Conservation (phyloP, 768 basidiomycete species). For the Kwoniella botswanensis region DNA sequence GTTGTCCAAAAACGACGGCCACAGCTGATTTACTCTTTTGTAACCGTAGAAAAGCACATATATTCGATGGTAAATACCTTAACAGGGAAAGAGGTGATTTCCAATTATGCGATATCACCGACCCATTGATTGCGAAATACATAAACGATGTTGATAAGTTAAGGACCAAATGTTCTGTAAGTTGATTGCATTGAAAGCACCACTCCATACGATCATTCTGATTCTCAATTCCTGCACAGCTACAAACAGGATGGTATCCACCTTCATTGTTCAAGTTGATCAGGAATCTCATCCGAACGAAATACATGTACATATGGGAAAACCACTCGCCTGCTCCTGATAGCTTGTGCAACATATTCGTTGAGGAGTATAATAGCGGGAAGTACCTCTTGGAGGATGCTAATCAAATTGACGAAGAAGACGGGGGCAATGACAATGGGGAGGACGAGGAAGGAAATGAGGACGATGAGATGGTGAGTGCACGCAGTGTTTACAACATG, state of each 20-base stretch:
- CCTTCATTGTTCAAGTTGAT: slow-evolving; percentile 77
- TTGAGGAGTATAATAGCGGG: slow-evolving; percentile 36
- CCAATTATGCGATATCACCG: slow-evolving; percentile 89
- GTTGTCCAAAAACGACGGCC: too few species aligned
- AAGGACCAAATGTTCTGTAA: slow-evolving; percentile 74
- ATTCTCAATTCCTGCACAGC: neutral
- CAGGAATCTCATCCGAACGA: slow-evolving; percentile 80
- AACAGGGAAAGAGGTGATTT: slow-evolving; percentile 88
- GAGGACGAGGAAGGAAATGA: slow-evolving; percentile 10
- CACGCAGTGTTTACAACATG: neutral
- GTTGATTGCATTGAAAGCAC: slow-evolving; percentile 47
- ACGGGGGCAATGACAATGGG: slow-evolving; percentile 1
- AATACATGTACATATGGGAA: slow-evolving; percentile 71
- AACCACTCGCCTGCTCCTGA: slow-evolving; percentile 59
- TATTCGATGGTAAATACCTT: slow-evolving; percentile 83
- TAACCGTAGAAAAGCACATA: slow-evolving; percentile 66
- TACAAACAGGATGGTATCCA: slow-evolving; percentile 79
- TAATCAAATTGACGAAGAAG: neutral
- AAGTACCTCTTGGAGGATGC: neutral
- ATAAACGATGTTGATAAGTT: slow-evolving; percentile 74
- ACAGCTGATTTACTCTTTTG: neutral
- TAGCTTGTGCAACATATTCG: slow-evolving; percentile 46
- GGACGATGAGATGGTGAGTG: slow-evolving; percentile 1
- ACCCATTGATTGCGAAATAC: slow-evolving; percentile 80
- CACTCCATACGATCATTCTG: neutral